These are phyloP conservation scores for Aspergillus sp. DNA, from an alignment of 2,329 filamentous ascomycete species.

Conservation along the genomic window DNA sequence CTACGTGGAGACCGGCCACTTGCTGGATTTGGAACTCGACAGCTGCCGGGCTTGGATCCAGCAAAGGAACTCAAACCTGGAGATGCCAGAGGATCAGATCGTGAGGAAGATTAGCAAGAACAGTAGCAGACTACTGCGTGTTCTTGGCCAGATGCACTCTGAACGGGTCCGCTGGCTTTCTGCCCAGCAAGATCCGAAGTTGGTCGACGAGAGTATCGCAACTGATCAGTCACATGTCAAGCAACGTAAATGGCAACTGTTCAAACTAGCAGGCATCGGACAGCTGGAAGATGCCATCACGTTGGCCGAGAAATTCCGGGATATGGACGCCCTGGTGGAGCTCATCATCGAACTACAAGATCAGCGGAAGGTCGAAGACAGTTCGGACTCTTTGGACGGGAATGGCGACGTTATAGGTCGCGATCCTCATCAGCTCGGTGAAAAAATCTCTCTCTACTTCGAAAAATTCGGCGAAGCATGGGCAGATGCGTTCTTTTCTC, in stretches of 20 bases:
- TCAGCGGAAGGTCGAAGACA: constrained; percentile 30
- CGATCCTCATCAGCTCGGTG: constrained; percentile 33
- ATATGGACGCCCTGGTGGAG: constrained; percentile 63
- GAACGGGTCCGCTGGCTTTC: constrained; percentile 61
- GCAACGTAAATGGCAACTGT: constrained; percentile 48
- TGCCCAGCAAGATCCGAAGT: constrained; percentile 51
- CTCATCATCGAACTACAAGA: constrained; percentile 43
- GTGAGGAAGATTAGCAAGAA: constrained; percentile 52
- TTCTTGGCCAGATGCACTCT: constrained; percentile 57
- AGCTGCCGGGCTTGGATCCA: constrained; percentile 40
- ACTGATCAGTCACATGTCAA: constrained; percentile 45
- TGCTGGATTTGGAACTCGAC: constrained; percentile 43
- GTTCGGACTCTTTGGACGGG: constrained; percentile 11
- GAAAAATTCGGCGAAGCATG: constrained; percentile 50
- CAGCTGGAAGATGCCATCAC: constrained; percentile 58
- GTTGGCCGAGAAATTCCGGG: constrained; percentile 61
- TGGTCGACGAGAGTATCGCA: constrained; percentile 48
- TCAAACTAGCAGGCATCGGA: constrained; percentile 50
- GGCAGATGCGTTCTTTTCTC: constrained; percentile 73
- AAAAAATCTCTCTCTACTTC: constrained; percentile 48
- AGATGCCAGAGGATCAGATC: constrained; percentile 31
- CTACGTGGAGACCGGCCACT: constrained; percentile 37
- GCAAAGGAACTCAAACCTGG: constrained; percentile 27
- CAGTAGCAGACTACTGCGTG: constrained; percentile 54
- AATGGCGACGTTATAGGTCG: constrained; percentile 19